Base-by-base conservation (phyloP, 2,329 filamentous ascomycete species). In the Fusarium foetens region DNA sequence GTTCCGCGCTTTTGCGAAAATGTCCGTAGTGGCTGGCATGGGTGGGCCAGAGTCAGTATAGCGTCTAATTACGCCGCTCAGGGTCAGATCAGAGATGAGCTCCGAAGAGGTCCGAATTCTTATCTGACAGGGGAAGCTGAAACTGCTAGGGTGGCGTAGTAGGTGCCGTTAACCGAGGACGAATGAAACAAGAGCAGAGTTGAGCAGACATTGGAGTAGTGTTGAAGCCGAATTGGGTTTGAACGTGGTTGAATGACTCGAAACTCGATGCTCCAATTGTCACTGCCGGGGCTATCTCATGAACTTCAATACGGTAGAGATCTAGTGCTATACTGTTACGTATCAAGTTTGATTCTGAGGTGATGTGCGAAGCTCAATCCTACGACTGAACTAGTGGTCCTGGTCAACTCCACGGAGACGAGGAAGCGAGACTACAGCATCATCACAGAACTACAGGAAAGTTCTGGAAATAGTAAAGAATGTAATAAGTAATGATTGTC, bases 401-500 rank as follows among this genome's bases (percentile, higher is more conserved):
- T 29, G 27, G 6, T 29, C 27, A 29, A 29, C 8, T 29, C 8
- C 27, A 10, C 27, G 6, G 27, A 10, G 27, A 29, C 7, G 27
- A 29, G 8, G 8, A 29, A 29, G 7, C 27, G 27, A 29, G 27
- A 29, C 6, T 29, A 29, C 27, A 29, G 27, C 27, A 29, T 29
- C 27, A 8, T 29, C 10, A 9, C 27, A 8, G 27, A 29, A 29
- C 27, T 29, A 29, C 27, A 29, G 27, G 6, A 29, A 29, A 29
- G 27, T 29, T 29, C 27, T 29, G 10, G 27, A 29, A 29, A 29
- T 29, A 29, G 27, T 29, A 29, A 29, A 10, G 8, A 29, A 10
- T 16, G 2, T 5, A 8, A 17, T n/a, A 19, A 29, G 14, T 4
- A n/a, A 53, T 0, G 14, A 1, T 4, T 6, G 0, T 1, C 14